Evolutionary conservation across 2,329 filamentous ascomycete genomes (phyloP), one percentile per base, ranked within the genome.

Genomic region (Chalaropsis ovoidea): DNA sequence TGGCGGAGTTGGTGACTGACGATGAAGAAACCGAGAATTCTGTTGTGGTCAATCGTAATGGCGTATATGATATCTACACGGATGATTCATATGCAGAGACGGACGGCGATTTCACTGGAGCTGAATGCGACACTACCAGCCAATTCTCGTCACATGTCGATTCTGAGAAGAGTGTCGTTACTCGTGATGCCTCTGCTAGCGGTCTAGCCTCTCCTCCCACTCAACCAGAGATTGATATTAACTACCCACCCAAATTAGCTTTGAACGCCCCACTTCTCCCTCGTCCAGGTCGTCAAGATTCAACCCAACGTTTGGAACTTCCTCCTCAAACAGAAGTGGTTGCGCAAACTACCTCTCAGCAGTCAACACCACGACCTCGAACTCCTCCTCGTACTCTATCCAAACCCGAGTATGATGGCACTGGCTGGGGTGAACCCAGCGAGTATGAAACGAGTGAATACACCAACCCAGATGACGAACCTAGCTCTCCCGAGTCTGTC

Each of bases 401-500:
- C 47, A 88, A 80, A 75, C 83, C 79, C 35, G 83, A 84, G 67
- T 86, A 88, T 72, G 80, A 86, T 70, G 81, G 87, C 67, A 78
- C 83, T 66, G 80, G 84, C 63, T 83, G 83, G 81, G 82, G 82
- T 8, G 79, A 82, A 47, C 77, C 80, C 24, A 76, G 76, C 22
- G 68, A 67, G 19, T 69, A 68, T 60, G 79, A 79, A 49, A 67
- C 66, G n/a, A 67, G 66, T n/a, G 63, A 52, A 41, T 67, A 65
- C 60, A 67, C 66, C 27, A 67, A 67, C 27, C 78, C 81, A 41
- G 79, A 81, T 1, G 77, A 83, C 0, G 86, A 87, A 68, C 84
- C 85, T 10, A 83, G 85, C 42, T 95, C 90, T 7, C 92, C 93
- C 15, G 89, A 91, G 62, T 97, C 93, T 6, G 92, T 97, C 24